Conservation (phyloP, 257 asterid species). For the Plantago elongata region DNA sequence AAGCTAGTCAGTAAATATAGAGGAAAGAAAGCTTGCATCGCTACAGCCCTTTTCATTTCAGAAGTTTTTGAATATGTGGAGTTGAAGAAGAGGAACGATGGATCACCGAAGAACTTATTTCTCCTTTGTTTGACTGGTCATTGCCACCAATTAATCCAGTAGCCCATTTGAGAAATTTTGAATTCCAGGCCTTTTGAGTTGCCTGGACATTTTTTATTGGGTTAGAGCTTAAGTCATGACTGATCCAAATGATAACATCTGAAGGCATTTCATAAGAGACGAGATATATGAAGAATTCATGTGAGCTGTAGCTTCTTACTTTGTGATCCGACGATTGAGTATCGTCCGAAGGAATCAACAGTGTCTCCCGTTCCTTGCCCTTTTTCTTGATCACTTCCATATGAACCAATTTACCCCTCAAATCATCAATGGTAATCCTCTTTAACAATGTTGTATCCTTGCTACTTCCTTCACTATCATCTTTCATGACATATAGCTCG, state of each 20-base stretch:
- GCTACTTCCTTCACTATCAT: conserved; percentile 53
- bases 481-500: conserved; percentile 80
- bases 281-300: neutral
- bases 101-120: conserved; percentile 53
- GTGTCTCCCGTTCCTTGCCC: conserved; percentile 82
- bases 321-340: conserved; percentile 35
- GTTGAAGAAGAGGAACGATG: conserved; percentile 17
- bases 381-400: conserved; percentile 86
- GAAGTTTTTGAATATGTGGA: neutral
- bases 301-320: conserved; percentile 29
- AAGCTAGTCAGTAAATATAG: conserved; percentile 18
- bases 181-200: conserved; percentile 69
- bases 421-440: conserved; percentile 71
- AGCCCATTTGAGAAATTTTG: conserved; percentile 94
- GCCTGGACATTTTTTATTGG: conserved; percentile 38
- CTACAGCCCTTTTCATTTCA: conserved; percentile 1
- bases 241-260: conserved; percentile 8
- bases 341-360: conserved; percentile 65
- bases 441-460: conserved; percentile 49
- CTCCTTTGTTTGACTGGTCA: conserved; percentile 61
- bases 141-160: conserved; percentile 82
- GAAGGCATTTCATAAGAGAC: conserved; percentile 5
- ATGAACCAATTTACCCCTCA: conserved; percentile 83
- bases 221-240: conserved; percentile 11
- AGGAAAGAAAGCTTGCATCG: neutral